These are phyloP conservation scores for Rhodofomes roseus DNA, from an alignment of 1,284 basidiomycete genomes.

Conservation along the genomic window DNA sequence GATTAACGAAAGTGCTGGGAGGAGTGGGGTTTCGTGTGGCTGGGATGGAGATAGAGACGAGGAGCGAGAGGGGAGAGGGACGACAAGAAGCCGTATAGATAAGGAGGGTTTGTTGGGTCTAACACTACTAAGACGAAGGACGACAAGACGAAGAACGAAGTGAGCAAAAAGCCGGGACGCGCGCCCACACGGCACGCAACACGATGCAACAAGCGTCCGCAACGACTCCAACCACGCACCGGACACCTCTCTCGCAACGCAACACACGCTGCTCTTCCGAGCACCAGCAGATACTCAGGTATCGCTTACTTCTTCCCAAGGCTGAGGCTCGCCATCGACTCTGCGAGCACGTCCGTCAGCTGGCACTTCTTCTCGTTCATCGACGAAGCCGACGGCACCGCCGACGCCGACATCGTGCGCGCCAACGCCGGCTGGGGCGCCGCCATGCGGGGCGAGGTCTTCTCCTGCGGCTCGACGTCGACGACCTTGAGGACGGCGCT, in stretches of 20 bases:
- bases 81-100: background rate
- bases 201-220: background rate
- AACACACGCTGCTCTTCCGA: background rate
- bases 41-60: background rate
- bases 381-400: constrained; percentile 2
- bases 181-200: too few relatives aligned
- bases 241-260: too few relatives aligned
- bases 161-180: background rate
- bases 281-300: background rate
- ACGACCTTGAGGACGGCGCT: constrained; percentile 71
- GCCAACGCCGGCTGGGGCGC: background rate
- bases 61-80: too few relatives aligned
- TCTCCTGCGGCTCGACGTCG: constrained; percentile 50
- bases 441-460: background rate
- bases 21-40: background rate
- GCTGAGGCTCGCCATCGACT: constrained; percentile 53
- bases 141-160: background rate
- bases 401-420: constrained; percentile 2
- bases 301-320: constrained; percentile 7
- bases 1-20: background rate
- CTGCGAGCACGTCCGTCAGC: constrained; percentile 47
- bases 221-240: background rate
- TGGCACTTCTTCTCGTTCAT: constrained; percentile 21
- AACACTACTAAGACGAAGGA: background rate
- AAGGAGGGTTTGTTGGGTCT: background rate